Base-by-base conservation (phyloP, 352 stramenopile genomes). In the Globisporangium carolinianum region DNA sequence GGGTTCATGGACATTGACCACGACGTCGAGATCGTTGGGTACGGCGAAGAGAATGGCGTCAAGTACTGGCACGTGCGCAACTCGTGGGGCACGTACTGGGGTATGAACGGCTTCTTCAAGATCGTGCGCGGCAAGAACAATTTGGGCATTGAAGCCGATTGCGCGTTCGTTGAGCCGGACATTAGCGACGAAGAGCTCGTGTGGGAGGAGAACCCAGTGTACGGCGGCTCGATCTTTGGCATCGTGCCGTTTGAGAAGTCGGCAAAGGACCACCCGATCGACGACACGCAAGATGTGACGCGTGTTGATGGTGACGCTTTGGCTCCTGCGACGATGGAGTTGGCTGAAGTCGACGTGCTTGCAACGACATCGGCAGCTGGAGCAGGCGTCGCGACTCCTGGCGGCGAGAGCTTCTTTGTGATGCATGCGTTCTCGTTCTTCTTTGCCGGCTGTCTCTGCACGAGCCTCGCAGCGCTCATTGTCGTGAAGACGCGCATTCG, bases 31-130 rank as follows among this genome's bases (percentile, higher is more conserved):
- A 51, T 91, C 32, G 79, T 94, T 35, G 96, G 95, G 14, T 99
- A 95, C 95, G 96, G 96, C 55, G 82, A 89, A 51, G 79, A 89
- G 43, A 73, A 96, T 55, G 76, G 89, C 61, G 68, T 93, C 61
- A 95, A 97, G 74, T 99, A 98, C 75, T 99, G 96, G 96, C 94
- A 98, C 72, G 78, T 98, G 39, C 91, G 96, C 58, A 98, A 99
- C 86, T 89, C 89, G 63, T 83, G 97, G 93, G 96, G 96, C 43
- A 91, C 74, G 11, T 91, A 90, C 64, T 98, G 94, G 95, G 96
- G 96, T 37, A 96, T 98, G 83, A 96, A 98, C 58, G 97, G 96
- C 41, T 99, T 96, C 66, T 97, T 98, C 73, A 90, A 96, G 64
- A 91, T 99, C 61, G 75, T 95, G 37, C 81, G 87, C 12, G 94